Percentiles rank a stretch among this genome's conserved stretches.
phyloP scores from a whole-genome alignment of 148 eudicot species.

The Chenopodium berlandieri region DNA sequence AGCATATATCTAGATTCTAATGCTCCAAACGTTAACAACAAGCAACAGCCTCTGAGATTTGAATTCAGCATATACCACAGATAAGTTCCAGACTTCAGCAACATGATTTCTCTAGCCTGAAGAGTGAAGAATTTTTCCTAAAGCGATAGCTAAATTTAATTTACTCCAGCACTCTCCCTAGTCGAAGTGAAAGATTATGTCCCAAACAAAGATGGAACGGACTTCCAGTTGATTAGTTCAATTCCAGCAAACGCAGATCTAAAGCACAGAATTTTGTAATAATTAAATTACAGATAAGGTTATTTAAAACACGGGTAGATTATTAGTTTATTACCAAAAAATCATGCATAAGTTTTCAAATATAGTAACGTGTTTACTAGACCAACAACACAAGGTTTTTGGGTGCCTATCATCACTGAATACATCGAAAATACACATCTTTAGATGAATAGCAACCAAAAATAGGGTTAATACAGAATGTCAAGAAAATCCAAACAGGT shows the following conservation, averaged over 20 bases:
- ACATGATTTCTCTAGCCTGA: not conserved
- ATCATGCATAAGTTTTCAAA: not conserved
- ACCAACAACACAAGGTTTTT: not conserved
- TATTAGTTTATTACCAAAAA: not conserved
- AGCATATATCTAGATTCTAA: no score
- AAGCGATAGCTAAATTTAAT: not conserved
- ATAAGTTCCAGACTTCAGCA: not conserved
- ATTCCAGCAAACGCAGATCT: not conserved
- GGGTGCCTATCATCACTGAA: not conserved
- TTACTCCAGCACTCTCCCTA: not conserved
- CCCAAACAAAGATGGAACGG: not conserved
- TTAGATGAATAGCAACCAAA: not conserved
- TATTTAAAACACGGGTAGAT: not conserved
- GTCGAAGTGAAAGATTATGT: not conserved
- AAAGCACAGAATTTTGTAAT: not conserved
- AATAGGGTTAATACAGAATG: not conserved
- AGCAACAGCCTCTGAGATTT: not conserved
- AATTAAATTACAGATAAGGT: not conserved
- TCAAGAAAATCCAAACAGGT: not conserved
- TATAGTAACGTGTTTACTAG: no score
- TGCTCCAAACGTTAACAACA: not conserved
- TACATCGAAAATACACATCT: not conserved
- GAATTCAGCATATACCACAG: not conserved
- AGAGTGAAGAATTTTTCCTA: not conserved
- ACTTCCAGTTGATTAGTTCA: not conserved